Evolutionary conservation across 352 stramenopile genomes (phyloP), one percentile per base, ranked within the genome.

Genomic region (Phytophthora idaei): DNA sequence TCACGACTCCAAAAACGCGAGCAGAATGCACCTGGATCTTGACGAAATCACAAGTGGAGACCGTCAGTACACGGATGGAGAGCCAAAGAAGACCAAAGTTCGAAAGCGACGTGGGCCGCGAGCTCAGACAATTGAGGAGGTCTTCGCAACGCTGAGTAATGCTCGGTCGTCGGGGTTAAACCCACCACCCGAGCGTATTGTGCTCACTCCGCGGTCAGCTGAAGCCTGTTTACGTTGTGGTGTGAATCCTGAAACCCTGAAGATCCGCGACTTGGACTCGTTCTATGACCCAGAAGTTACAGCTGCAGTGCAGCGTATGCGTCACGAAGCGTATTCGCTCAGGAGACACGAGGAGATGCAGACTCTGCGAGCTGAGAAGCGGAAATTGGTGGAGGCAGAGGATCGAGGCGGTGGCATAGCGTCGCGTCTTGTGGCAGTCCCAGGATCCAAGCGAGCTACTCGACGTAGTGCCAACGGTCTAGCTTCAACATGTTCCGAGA

Each of bases 301-400:
- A 8, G 74, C 90, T 1, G 88, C 93, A 7, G 89, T 97, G 14
- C 93, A 98, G 68, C 76, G 90, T 9, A 93, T 98, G 89, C 87
- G 93, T 9, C 90, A 98, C 61, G 93, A 98, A 52, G 89, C 90
- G 5, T 98, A 98, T 63, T 97, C 85, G n/a, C 81, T 96, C 67
- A 78, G 92, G 1, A 81, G 93, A 1, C 90, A 97, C 57, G 92
- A 98, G 54, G 86, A 97, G 69, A 98, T 98, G 90, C 91, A 93
- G 15, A 74, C 90, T 3, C 72, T 95, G 25, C 85, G 92, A 10
- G 50, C 58, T 5, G 90, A 97, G 63, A 93, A 96, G 55, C 90
- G 87, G 49, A 83, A 81, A 31, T 57, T 97, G n/a, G 5, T 92
- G 0, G 76, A 73, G 9, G 69, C 72, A 0, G 74, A 85, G 29